These are phyloP conservation scores for Ensete ventricosum DNA, from an alignment of 176 grass and related monocot species.

Conservation along the genomic window DNA sequence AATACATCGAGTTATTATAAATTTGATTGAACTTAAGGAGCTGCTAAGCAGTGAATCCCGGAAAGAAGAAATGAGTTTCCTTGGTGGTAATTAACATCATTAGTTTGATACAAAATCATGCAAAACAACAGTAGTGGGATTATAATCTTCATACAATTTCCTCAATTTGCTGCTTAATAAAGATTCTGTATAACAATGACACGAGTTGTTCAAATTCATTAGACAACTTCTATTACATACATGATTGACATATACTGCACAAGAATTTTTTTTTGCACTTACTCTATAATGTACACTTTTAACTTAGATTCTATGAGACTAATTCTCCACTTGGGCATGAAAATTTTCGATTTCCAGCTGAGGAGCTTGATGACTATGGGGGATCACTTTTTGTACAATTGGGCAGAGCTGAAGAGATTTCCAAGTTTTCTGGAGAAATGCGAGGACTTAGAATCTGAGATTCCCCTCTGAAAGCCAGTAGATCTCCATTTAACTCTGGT, in stretches of 20 bases:
- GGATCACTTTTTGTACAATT: not conserved
- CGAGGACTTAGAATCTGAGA: not conserved
- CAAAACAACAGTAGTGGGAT: not conserved
- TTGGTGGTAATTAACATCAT: not conserved
- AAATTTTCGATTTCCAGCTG: not conserved
- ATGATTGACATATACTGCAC: not conserved
- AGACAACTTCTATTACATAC: not conserved
- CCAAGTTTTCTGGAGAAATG: not conserved
- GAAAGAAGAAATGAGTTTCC: too few relatives aligned
- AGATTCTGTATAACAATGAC: not conserved
- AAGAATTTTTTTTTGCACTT: not conserved
- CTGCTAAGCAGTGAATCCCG: too few relatives aligned
- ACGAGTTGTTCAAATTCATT: not conserved
- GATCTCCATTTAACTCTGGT: not conserved
- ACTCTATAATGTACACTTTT: not conserved
- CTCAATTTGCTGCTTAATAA: not conserved
- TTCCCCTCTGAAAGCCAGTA: conserved; percentile 13
- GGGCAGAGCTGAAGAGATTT: not conserved
- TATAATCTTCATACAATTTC: not conserved
- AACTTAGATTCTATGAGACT: not conserved
- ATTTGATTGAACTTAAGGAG: too few relatives aligned
- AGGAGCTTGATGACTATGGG: not conserved
- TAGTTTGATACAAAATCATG: not conserved
- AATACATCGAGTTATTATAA: too few relatives aligned
- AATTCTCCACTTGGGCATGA: not conserved